Conservation (phyloP, 345 rosid species). For the Zanthoxylum bungeanum region DNA sequence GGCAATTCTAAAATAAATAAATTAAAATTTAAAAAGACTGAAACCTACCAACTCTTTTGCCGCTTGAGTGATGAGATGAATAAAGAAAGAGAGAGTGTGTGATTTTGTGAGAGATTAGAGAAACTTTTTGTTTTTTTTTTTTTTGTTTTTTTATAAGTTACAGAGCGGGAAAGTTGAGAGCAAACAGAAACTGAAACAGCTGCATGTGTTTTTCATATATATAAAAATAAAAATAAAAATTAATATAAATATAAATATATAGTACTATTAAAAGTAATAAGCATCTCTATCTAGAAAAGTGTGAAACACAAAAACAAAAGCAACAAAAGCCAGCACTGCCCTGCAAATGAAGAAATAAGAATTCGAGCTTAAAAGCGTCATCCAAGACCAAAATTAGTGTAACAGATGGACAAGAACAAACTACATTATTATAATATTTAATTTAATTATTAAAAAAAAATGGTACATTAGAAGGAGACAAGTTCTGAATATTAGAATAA, state of each 20-base stretch:
- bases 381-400: constrained; percentile 22
- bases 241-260: not conserved
- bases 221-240: not conserved
- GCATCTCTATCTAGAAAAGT: constrained; percentile 25
- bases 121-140: not conserved
- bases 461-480: not conserved
- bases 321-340: constrained; percentile 25
- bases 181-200: constrained; percentile 39
- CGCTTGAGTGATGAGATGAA: not conserved
- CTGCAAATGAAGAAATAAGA: constrained; percentile 26
- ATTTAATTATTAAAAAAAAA: not conserved
- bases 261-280: not conserved
- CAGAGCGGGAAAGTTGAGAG: constrained; percentile 78
- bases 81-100: not conserved
- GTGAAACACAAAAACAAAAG: constrained; percentile 24
- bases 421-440: not conserved
- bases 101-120: not conserved
- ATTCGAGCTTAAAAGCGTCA: constrained; percentile 32
- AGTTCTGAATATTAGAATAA: not conserved
- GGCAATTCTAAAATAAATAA: not conserved
- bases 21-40: not conserved
- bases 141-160: not conserved
- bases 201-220: constrained; percentile 14
- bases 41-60: not conserved
- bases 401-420: constrained; percentile 22